Percentiles rank a stretch among this genome's conserved stretches.
phyloP scores from a whole-genome alignment of 768 basidiomycete species.

The Lepiota venenata region DNA sequence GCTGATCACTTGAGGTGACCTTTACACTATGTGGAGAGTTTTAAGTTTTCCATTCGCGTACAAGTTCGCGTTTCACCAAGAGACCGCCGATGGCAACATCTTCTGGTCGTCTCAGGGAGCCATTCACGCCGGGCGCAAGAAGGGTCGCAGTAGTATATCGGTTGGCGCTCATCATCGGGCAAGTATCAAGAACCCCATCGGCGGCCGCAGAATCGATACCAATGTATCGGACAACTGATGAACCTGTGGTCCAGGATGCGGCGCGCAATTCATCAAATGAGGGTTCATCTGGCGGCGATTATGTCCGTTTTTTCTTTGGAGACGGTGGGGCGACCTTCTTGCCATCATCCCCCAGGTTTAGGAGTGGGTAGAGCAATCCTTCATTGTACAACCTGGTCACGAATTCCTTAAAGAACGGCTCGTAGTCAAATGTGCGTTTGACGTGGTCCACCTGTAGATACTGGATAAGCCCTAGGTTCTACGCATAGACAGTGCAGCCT shows the following conservation, averaged over 20 bases:
- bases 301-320: constrained; percentile 3
- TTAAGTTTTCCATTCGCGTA: background rate
- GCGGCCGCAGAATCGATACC: background rate
- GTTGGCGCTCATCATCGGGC: too few species aligned
- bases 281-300: background rate
- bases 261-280: too few species aligned
- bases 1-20: too few species aligned
- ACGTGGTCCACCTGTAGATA: constrained; percentile 47
- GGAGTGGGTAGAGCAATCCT: constrained; percentile 40
- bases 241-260: background rate
- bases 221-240: background rate
- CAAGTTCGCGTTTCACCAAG: background rate
- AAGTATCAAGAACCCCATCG: background rate
- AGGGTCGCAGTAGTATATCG: too few species aligned
- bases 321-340: constrained; percentile 17
- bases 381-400: constrained; percentile 39
- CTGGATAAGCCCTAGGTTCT: too few species aligned
- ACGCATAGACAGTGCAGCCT: constrained; percentile 18
- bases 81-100: background rate
- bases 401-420: constrained; percentile 53
- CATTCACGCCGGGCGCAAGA: too few species aligned
- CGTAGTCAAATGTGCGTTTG: constrained; percentile 61
- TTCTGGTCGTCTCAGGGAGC: background rate
- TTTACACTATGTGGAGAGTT: too few species aligned
- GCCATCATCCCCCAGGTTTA: constrained; percentile 34